Percentiles rank a stretch among this genome's conserved stretches.
Conservation (phyloP, 805 yeast species). For the Metschnikowia shivogae region DNA sequence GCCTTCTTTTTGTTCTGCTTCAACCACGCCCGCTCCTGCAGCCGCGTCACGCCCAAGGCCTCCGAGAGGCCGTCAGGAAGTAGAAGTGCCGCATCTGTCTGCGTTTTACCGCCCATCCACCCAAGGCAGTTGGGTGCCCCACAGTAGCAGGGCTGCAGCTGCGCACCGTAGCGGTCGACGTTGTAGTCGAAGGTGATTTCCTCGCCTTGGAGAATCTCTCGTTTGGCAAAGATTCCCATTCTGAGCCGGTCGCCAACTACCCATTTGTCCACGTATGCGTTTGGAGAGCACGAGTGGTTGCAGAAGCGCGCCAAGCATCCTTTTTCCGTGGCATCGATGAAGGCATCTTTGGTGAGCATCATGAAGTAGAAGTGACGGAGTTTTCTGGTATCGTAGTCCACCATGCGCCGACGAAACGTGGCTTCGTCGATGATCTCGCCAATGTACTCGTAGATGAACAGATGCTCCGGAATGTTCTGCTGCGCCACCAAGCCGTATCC, state of each 20-base stretch:
- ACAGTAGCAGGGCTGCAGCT: constrained; percentile 90
- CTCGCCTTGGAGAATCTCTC: constrained; percentile 70
- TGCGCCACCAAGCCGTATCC: constrained; percentile 89
- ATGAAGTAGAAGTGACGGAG: constrained; percentile 86
- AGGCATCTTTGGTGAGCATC: constrained; percentile 92
- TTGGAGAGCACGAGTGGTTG: constrained; percentile 94
- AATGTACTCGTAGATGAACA: constrained; percentile 86
- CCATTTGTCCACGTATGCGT: constrained; percentile 96
- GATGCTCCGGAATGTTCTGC: constrained; percentile 49
- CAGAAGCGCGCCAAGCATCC: constrained; percentile 90
- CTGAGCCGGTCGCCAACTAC: constrained; percentile 83
- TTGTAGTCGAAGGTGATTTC: constrained; percentile 91
- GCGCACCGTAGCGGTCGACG: constrained; percentile 94
- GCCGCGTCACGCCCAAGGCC: constrained; percentile 72
- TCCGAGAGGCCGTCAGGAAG: constrained; percentile 81
- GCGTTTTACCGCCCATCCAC: constrained; percentile 93
- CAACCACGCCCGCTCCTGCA: constrained; percentile 69
- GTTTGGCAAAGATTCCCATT: constrained; percentile 92
- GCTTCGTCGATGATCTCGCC: constrained; percentile 90
- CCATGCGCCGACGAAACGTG: constrained; percentile 70
- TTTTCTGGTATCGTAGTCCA: constrained; percentile 63
- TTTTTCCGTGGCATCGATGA: constrained; percentile 87
- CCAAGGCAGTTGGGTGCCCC: constrained; percentile 92
- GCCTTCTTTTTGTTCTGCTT: constrained; percentile 51
- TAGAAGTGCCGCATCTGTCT: constrained; percentile 82